phyloP scores from a whole-genome alignment of 2,329 filamentous ascomycete species.

The Coniella vitis region DNA sequence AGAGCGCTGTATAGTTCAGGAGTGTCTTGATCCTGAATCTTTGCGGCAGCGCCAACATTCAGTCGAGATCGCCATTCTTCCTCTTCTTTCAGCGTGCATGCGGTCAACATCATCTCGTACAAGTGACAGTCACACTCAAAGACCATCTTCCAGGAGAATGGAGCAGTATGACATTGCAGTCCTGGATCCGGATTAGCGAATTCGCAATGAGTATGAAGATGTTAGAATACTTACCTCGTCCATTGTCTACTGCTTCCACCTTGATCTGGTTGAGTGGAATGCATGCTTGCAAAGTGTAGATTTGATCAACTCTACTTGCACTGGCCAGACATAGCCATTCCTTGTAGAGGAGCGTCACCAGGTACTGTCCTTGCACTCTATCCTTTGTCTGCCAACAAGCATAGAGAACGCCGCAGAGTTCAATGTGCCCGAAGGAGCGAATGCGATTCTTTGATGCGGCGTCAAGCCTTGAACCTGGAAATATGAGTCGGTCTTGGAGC shows the following conservation, averaged over 20 bases:
- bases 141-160: slow-evolving; percentile 85
- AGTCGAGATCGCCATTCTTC: slow-evolving; percentile 71
- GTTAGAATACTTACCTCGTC: slow-evolving; percentile 48
- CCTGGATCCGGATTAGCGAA: slow-evolving; percentile 41
- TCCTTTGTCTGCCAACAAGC: slow-evolving; percentile 71
- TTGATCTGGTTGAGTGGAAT: slow-evolving; percentile 60
- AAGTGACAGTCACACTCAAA: slow-evolving; percentile 72
- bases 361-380: slow-evolving; percentile 67
- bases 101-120: slow-evolving; percentile 81
- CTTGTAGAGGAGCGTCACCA: slow-evolving; percentile 79
- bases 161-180: slow-evolving; percentile 77
- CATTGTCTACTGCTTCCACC: slow-evolving; percentile 69
- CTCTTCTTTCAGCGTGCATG: slow-evolving; percentile 76
- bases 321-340: slow-evolving; percentile 72
- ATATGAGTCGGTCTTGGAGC: slow-evolving; percentile 73
- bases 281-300: slow-evolving; percentile 69
- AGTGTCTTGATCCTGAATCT: slow-evolving; percentile 35
- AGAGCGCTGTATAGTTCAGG: slow-evolving; percentile 51
- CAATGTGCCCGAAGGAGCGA: slow-evolving; percentile 71
- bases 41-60: slow-evolving; percentile 29
- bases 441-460: slow-evolving; percentile 57
- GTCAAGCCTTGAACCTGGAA: slow-evolving; percentile 57
- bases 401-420: slow-evolving; percentile 76
- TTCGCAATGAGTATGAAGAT: background rate
- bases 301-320: slow-evolving; percentile 54